A percentile compares a stretch with the other conserved stretches of the same genome.
These are phyloP conservation scores for Nepenthes alata DNA, from an alignment of 179 eudicot genomes.

Conservation along the genomic window DNA sequence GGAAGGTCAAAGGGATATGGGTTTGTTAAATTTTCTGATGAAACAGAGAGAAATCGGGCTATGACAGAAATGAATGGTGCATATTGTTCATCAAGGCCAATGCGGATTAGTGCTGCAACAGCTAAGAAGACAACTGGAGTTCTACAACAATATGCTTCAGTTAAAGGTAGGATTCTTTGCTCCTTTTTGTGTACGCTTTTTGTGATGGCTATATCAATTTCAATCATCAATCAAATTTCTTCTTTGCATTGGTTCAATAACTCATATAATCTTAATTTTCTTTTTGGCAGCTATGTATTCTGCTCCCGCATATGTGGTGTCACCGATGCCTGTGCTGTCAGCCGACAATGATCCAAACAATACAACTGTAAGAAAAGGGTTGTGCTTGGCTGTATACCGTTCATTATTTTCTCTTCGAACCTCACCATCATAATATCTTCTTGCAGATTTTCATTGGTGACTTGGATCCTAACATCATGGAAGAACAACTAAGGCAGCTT, in stretches of 20 bases:
- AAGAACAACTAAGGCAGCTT: conserved; percentile 80
- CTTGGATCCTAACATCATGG: conserved; percentile 74
- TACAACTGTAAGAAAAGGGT: conserved; percentile 59
- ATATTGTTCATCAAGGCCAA: conserved; percentile 83
- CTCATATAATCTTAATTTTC: neutral
- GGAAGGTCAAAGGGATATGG: conserved; percentile 97
- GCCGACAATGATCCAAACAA: conserved; percentile 69
- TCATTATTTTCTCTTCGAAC: neutral
- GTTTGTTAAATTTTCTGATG: conserved; percentile 93
- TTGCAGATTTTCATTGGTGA: conserved; percentile 75
- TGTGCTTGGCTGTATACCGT: neutral
- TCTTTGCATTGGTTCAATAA: neutral
- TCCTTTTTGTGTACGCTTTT: too few species aligned
- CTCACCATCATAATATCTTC: neutral
- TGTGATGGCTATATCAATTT: neutral
- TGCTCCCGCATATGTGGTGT: conserved; percentile 35
- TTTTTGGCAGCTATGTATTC: conserved; percentile 59
- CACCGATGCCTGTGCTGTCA: conserved; percentile 37
- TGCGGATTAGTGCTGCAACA: conserved; percentile 98
- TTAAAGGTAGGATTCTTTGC: conserved; percentile 39
- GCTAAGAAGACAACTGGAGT: conserved; percentile 73
- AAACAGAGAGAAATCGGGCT: conserved; percentile 71
- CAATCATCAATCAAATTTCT: neutral
- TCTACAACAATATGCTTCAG: conserved; percentile 60
- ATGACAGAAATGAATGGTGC: conserved; percentile 97